Evolutionary conservation across 2,329 filamentous ascomycete genomes (phyloP), one percentile per base, ranked within the genome.

Genomic region (Alternaria sp.): DNA sequence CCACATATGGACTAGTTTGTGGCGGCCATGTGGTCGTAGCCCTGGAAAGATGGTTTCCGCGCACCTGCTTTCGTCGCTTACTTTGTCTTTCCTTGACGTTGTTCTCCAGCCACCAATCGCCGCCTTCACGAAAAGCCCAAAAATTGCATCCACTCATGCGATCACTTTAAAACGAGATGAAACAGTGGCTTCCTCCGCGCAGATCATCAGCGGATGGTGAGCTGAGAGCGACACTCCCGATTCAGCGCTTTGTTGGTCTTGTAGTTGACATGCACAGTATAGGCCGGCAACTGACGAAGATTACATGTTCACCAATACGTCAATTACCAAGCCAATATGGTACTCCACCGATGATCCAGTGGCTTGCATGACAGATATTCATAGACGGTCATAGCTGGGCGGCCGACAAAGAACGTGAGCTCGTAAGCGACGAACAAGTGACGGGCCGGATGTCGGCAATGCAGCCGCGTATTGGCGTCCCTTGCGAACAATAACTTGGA

Each of bases 61-160:
- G 25, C 60, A 59, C 45, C 26, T 61, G 61, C 56, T 63, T 64
- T 60, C 57, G 47, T 55, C 47, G 25, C 51, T 62, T 57, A 66
- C 71, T 68, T 76, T 77, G 71, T 75, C 70, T 58, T 61, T 50
- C 55, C 67, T 78, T 78, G 57, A 63, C 73, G 76, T 79, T 79
- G 77, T 78, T 78, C 75, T 78, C 74, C 46, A 33, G 41, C 57
- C 66, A 57, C 61, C 44, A 49, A 58, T 54, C 18, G 28, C 18
- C 30, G 23, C 23, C 20, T 53, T 21, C 4, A 26, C 46, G 26
- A 15, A 10, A 58, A 49, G n/a, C 18, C 12, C 15, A 14, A 51
- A 21, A 33, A 12, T 55, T 11, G 21, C 10, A 43, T n/a, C 26
- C 12, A 3, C 30, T 26, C 51, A 21, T 60, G 20, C 14, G 25